Base-by-base conservation (phyloP, 371 early-diverging fungal genomes). In the Apophysomyces sp. region DNA sequence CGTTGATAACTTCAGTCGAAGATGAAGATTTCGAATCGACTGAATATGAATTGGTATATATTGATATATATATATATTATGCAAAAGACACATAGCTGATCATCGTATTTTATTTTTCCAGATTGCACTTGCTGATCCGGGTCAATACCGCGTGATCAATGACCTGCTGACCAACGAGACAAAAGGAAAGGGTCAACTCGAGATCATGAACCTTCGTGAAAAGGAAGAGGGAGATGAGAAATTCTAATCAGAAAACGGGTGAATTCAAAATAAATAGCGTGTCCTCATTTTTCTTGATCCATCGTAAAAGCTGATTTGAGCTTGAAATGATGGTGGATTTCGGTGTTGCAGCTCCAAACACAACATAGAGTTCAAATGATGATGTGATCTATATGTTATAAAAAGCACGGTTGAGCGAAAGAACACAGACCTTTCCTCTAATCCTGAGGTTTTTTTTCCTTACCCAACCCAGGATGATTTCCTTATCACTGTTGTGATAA, bases 111-210 rank as follows among this genome's bases (percentile, higher is more conserved):
- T 49, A n/a, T 36, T 18, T 52, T 41, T 62, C 31, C 74, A 94
- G 94, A 79, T 87, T 40, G 86, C 90, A 55, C 67, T 93, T 58
- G 90, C 97, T 58, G 97, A 97, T 77, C 99, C 99, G 2, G 98
- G 99, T 52, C 88, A 95, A 63, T 97, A 92, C 73, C 81, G 95
- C 41, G 71, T 72, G 2, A 83, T 98, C 37, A 86, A 81, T 37
- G 96, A 97, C 37, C 66, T 94, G 55, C 65, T 98, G 62, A 85
- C 88, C 58, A 66, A 76, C 8, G 96, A 95, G 67, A 87, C 92
- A 27, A 94, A 89, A 64, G 97, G 96, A 53, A 84, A 89, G 51
- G 97, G 95, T 28, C 87, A 90, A 60, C 64, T 97, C 30, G 96
- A 93, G 63, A 85, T 98, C 57, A 81, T 96, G 72, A 92, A 81